Conservation (phyloP, 129 eudicot genomes). For the Arctium minus region DNA sequence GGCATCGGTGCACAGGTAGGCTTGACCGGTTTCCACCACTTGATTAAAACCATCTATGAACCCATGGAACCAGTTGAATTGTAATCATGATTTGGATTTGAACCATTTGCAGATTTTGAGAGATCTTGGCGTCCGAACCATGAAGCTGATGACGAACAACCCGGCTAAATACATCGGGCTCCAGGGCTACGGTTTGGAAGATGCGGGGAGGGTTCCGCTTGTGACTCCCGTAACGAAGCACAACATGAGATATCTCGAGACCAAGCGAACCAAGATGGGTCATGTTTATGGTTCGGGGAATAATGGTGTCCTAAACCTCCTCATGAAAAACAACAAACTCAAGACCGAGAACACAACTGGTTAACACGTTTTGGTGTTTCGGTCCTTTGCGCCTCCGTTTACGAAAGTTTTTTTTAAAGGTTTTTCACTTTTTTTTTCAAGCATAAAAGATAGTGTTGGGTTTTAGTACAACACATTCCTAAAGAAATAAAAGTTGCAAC, state of each 20-base stretch:
- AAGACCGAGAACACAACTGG: conserved; percentile 14
- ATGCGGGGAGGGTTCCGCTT: conserved; percentile 79
- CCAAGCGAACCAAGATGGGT: conserved; percentile 90
- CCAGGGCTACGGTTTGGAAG: conserved; percentile 80
- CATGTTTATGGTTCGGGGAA: conserved; percentile 52
- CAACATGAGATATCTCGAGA: conserved; percentile 78
- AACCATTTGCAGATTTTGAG: conserved; percentile 57
- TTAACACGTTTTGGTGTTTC: neutral
- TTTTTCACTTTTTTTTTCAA: neutral
- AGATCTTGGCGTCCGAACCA: conserved; percentile 79
- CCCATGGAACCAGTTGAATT: neutral
- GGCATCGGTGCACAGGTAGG: conserved; percentile 93
- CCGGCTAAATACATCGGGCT: conserved; percentile 83
- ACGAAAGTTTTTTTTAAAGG: too few relatives aligned
- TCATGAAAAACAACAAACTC: conserved; percentile 25
- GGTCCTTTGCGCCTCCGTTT: neutral
- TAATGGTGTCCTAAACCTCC: conserved; percentile 25
- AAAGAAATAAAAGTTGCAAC: neutral
- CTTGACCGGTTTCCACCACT: neutral
- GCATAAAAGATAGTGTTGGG: conserved; percentile 1
- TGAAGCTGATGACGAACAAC: conserved; percentile 91
- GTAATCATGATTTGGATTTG: conserved; percentile 4
- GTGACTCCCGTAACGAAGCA: conserved; percentile 63
- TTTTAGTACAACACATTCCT: neutral
- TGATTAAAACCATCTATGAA: neutral